Base-by-base conservation (phyloP, 352 stramenopile species). In the Pythium vanterpoolii region DNA sequence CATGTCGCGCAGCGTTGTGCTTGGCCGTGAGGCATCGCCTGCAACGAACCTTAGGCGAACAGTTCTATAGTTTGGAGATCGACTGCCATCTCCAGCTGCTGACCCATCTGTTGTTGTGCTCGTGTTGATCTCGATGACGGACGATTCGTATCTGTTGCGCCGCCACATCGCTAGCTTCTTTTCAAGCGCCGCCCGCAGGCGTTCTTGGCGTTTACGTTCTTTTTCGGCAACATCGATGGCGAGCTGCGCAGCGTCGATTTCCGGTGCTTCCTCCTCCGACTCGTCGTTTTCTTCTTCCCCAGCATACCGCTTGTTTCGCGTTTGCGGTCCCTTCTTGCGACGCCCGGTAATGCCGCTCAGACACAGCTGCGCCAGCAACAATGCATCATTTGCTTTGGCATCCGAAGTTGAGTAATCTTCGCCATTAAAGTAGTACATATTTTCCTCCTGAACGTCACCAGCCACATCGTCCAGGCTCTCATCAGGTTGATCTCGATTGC, bases 391-490 rank as follows among this genome's bases (percentile, higher is more conserved):
- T 5, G 31, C 47, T 39, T 77, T 85, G 5, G 47, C 71, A 40
- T 71, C 51, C 4, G 64, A 64, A 16, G 73, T 79, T 18, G 73
- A 78, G 50, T 89, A 90, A 53, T 93, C 80, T 62, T 86, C 73
- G 23, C 83, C 83, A 49, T 93, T 80, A 63, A 89, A 93, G 48
- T 89, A 90, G 65, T 93, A 90, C 77, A 93, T 93, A 39, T 90
- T 90, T 27, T 89, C 83, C 44, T 89, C 83, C 5, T 60, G 67
- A 24, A 89, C 77, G 53, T 88, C 78, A 9, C 77, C 77, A 45
- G 73, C 78, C 1, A 73, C 74, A 27, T 81, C 73, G 5, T 79
- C 71, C 21, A 90, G 51, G 8, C 74, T 68, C 26, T 90, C 77
- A 8, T 51, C 55, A 7, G 26, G 21, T n/a, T 58, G 45, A 56